Base-by-base conservation (phyloP, 768 basidiomycete species). In the Peribolospora kevripleyi region DNA sequence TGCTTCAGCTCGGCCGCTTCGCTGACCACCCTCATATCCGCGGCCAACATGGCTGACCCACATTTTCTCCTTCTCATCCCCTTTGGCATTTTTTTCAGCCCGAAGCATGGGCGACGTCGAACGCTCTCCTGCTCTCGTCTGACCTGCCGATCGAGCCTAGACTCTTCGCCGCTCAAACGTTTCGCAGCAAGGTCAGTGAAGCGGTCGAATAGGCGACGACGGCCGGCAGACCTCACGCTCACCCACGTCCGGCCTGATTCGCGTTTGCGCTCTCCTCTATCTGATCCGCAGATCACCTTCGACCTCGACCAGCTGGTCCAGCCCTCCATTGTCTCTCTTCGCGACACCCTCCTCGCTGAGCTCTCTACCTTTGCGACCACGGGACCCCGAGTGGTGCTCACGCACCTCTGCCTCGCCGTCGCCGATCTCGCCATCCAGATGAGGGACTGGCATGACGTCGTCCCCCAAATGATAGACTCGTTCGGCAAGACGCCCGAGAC, bases 21-120 rank as follows among this genome's bases (percentile, higher is more conserved):
- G 14, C 8, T 3, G n/a, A 50, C n/a, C n/a, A 4, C 10, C 2
- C 36, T 37, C 14, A 9, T 13, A 14, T 43, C 46, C 37, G 52
- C 9, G 14, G 46, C 46, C 38, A 50, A 14, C 6, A 13, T 40
- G 39, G 42, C 38, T 4, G 7, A 37, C 51, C 41, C 3, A 14
- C 39, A 2, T 10, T 40, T 39, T 14, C 6, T 10, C 4, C 5
- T 14, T 9, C 42, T 5, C 11, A 14, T 9, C 39, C 38, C 11
- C 25, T 6, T 45, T 51, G 36, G 51, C 41, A n/a, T 25, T 36
- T 25, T 13, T 25, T 70, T 70, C 76, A 98, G 93, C 75, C 78
- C 68, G 86, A 93, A 69, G 90, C 93, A 62, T 98, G 93, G 93
- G 75, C 80, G 61, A 84, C 84, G 52, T 93, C 87, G 69, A 90